phyloP scores from a whole-genome alignment of 176 grass and related monocot genomes.

The Guadua angustifolia region DNA sequence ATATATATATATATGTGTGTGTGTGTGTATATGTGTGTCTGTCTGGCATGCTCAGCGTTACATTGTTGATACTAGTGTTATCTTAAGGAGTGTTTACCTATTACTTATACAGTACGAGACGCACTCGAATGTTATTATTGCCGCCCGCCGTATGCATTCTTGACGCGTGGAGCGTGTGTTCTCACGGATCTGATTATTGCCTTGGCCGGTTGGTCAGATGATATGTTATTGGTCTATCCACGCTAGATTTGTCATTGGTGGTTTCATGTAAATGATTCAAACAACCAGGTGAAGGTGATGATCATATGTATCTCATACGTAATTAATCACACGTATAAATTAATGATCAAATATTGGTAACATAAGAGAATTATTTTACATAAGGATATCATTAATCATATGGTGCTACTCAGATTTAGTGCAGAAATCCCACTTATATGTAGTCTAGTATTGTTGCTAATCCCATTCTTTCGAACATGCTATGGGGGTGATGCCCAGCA shows the following conservation, averaged over 20 bases:
- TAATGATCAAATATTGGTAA: background rate
- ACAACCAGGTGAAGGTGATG: background rate
- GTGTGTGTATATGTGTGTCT: too few species aligned
- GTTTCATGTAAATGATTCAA: background rate
- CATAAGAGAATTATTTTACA: background rate
- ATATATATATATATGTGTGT: too few species aligned
- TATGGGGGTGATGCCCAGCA: background rate
- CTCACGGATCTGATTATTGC: background rate
- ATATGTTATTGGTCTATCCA: background rate
- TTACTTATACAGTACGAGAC: too few species aligned
- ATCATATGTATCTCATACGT: background rate
- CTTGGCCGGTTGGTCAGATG: background rate
- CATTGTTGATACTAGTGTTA: background rate
- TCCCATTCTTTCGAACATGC: background rate
- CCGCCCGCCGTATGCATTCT: background rate
- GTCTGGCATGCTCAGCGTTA: background rate
- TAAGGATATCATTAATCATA: background rate
- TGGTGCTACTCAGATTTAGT: background rate
- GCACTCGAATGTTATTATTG: background rate
- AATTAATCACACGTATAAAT: background rate
- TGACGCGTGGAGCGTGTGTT: background rate
- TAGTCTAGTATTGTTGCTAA: background rate
- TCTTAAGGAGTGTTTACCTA: too few species aligned
- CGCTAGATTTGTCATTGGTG: background rate
- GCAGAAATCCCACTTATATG: background rate